phyloP scores from a whole-genome alignment of 805 yeast genomes.

The Candida ovalis region DNA sequence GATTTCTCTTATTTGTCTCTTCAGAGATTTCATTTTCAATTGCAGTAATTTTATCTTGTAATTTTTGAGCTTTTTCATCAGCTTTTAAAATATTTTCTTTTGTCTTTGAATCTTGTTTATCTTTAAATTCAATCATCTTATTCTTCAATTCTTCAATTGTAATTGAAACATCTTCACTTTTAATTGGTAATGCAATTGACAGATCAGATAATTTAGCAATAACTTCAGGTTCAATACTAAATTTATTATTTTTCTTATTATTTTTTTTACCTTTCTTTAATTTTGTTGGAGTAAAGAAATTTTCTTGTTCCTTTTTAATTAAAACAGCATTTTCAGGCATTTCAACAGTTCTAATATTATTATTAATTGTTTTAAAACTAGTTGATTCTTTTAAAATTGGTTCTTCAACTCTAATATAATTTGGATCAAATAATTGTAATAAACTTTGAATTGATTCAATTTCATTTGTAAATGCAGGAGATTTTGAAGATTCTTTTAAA shows the following conservation, averaged over 20 bases:
- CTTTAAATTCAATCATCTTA: slow-evolving; percentile 64
- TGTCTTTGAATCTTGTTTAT: slow-evolving; percentile 78
- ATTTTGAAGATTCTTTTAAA: slow-evolving; percentile 62
- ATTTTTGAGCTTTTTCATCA: slow-evolving; percentile 9
- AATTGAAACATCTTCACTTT: slow-evolving; percentile 62
- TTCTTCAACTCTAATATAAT: slow-evolving; percentile 56
- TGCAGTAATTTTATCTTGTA: slow-evolving; percentile 5
- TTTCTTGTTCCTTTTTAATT: slow-evolving; percentile 58
- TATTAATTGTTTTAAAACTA: slow-evolving; percentile 11
- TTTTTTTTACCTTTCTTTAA: slow-evolving; percentile 46
- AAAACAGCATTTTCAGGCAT: slow-evolving; percentile 63
- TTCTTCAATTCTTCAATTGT: slow-evolving; percentile 65
- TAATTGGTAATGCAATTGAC: slow-evolving; percentile 73
- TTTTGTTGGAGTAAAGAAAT: slow-evolving; percentile 51
- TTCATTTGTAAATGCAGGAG: slow-evolving; percentile 82
- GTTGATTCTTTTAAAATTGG: slow-evolving; percentile 13
- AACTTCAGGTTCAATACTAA: slow-evolving; percentile 76
- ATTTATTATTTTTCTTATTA: slow-evolving; percentile 42
- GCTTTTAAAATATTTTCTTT: slow-evolving; percentile 54
- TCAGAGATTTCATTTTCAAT: slow-evolving; percentile 27
- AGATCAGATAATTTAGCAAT: slow-evolving; percentile 74
- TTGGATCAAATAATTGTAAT: slow-evolving; percentile 72
- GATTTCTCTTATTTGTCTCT: slow-evolving; percentile 13
- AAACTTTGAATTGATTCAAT: slow-evolving; percentile 71
- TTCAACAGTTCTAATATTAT: slow-evolving; percentile 43